Conservation (phyloP, 75 land plant species). For the Adiantum capillusveneris region DNA sequence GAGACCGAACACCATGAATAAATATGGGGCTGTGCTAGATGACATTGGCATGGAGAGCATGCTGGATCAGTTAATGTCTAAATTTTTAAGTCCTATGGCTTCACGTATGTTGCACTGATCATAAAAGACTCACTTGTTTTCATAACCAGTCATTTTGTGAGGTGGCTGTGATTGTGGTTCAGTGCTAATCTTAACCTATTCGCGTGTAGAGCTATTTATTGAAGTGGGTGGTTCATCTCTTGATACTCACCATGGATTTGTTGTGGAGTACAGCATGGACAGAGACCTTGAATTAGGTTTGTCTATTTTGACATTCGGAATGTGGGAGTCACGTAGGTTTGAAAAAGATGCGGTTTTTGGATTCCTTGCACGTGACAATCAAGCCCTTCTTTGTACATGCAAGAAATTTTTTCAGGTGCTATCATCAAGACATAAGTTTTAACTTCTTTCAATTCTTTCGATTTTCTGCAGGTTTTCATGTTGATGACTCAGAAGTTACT, state of each 20-base stretch:
- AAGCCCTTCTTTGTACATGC: no score
- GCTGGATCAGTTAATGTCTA: constrained; percentile 79
- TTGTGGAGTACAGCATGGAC: constrained; percentile 88
- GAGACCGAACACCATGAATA: constrained; percentile 98
- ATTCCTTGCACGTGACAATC: no score
- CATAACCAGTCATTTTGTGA: not conserved
- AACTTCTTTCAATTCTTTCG: no score
- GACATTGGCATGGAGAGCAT: constrained; percentile 91
- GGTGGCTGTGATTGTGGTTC: constrained; percentile 2
- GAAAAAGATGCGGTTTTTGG: not conserved
- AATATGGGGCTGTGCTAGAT: constrained; percentile 96
- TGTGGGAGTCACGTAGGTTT: no score
- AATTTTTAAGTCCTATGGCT: constrained; percentile 70
- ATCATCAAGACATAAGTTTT: no score
- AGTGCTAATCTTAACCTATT: not conserved
- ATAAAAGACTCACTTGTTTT: not conserved
- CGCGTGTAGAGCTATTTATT: constrained; percentile 65
- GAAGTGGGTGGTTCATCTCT: constrained; percentile 89
- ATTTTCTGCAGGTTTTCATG: constrained; percentile 97
- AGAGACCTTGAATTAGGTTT: constrained; percentile 83
- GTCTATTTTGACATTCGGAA: constrained; percentile 12
- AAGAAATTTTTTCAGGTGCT: no score
- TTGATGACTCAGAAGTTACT: constrained; percentile 98
- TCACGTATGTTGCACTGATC: constrained; percentile 35
- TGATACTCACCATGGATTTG: constrained; percentile 97